These are phyloP conservation scores for Vitis hybrid DNA, from an alignment of 177 flowering plant species.

Conservation along the genomic window DNA sequence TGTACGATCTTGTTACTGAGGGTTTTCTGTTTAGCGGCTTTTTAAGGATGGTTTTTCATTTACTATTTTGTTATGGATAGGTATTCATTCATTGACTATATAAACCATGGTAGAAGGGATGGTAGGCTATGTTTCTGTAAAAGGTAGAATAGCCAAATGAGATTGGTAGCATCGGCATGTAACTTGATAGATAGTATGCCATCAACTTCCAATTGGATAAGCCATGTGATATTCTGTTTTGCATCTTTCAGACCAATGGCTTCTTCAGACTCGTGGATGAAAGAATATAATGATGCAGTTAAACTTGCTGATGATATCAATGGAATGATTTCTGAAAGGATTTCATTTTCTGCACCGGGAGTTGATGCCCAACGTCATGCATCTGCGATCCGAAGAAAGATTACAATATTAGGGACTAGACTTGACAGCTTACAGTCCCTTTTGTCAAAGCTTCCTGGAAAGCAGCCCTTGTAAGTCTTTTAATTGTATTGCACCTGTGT, in stretches of 20 bases:
- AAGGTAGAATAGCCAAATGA: no score
- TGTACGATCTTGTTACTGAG: no score
- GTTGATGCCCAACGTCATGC: constrained; percentile 79
- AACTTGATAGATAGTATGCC: no score
- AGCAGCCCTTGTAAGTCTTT: constrained; percentile 67
- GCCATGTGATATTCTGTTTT: not conserved
- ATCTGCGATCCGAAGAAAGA: constrained; percentile 82
- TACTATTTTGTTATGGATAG: no score
- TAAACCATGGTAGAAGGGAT: no score
- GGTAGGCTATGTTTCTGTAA: no score
- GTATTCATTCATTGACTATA: no score
- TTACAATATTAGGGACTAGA: constrained; percentile 83
- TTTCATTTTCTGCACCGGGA: constrained; percentile 64
- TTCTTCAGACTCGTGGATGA: constrained; percentile 84
- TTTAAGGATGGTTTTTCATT: no score
- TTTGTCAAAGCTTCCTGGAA: constrained; percentile 72
- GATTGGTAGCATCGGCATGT: no score
- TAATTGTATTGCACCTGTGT: not conserved
- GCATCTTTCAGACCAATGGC: constrained; percentile 51
- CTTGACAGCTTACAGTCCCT: constrained; percentile 80
- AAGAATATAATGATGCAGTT: constrained; percentile 76
- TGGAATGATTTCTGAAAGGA: constrained; percentile 74
- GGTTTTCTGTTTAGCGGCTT: no score
- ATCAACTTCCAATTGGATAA: not conserved
- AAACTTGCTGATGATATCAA: constrained; percentile 88